phyloP scores from a whole-genome alignment of 495 filamentous ascomycete species.

The Parmelia sp. region DNA sequence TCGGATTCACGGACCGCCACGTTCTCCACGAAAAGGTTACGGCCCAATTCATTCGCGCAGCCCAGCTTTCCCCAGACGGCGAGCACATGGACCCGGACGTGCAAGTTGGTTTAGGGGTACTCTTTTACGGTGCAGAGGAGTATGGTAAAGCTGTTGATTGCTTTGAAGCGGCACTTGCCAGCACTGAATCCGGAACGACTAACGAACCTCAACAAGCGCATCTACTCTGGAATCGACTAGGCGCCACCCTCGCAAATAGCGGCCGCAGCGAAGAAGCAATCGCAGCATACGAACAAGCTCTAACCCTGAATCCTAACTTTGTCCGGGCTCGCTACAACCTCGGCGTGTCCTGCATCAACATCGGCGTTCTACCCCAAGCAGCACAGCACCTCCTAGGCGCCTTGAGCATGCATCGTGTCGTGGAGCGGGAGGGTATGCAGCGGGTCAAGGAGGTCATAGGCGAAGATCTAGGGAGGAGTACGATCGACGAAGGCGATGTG shows the following conservation, averaged over 20 bases:
- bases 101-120: slow-evolving; percentile 91
- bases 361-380: slow-evolving; percentile 87
- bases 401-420: slow-evolving; percentile 91
- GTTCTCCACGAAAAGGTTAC: slow-evolving; percentile 86
- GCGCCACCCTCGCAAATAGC: slow-evolving; percentile 91
- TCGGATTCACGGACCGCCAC: slow-evolving; percentile 89
- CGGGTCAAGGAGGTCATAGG: slow-evolving; percentile 76
- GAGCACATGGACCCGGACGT: slow-evolving; percentile 95
- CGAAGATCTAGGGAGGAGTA: slow-evolving; percentile 33
- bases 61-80: slow-evolving; percentile 81
- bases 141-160: slow-evolving; percentile 99
- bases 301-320: slow-evolving; percentile 86
- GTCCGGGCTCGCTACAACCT: slow-evolving; percentile 96
- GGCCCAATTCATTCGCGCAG: slow-evolving; percentile 81
- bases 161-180: slow-evolving; percentile 82
- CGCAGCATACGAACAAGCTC: slow-evolving; percentile 86
- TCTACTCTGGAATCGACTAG: slow-evolving; percentile 95
- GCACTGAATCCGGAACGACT: slow-evolving; percentile 66
- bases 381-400: slow-evolving; percentile 92
- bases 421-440: slow-evolving; percentile 77
- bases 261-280: slow-evolving; percentile 93
- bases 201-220: slow-evolving; percentile 76
- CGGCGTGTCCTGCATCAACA: slow-evolving; percentile 94
- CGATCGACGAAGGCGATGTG: slow-evolving; percentile 56
- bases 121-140: slow-evolving; percentile 96